These are phyloP conservation scores for Dendrocalamus sinicus DNA, from an alignment of 176 grass and related monocot species.

Conservation along the genomic window DNA sequence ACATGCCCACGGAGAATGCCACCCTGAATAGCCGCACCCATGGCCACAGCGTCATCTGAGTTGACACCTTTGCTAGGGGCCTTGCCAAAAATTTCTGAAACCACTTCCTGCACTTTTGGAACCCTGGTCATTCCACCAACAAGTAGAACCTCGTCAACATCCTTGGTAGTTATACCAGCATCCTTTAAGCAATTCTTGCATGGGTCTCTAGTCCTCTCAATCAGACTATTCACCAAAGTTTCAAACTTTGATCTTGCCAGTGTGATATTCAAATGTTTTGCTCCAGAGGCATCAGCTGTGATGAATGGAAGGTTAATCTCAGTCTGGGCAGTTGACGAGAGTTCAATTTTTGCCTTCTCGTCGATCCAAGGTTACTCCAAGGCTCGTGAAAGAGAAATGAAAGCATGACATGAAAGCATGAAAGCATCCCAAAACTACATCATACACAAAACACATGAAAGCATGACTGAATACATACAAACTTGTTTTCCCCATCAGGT, in stretches of 20 bases:
- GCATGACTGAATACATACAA: background rate
- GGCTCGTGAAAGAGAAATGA: too few species aligned
- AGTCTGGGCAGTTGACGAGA: constrained; percentile 49
- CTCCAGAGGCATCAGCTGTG: constrained; percentile 54
- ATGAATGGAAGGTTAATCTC: constrained; percentile 56
- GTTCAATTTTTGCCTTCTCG: constrained; percentile 58
- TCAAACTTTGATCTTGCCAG: constrained; percentile 57
- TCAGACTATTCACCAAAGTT: constrained; percentile 40
- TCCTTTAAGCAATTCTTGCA: constrained; percentile 59
- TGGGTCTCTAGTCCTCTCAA: constrained; percentile 51
- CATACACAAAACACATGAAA: background rate
- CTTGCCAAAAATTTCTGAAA: constrained; percentile 52
- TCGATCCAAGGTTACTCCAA: too few species aligned
- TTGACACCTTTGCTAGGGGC: constrained; percentile 53
- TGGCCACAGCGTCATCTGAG: constrained; percentile 50
- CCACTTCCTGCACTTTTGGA: constrained; percentile 48
- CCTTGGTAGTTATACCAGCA: constrained; percentile 41
- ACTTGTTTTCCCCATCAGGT: background rate
- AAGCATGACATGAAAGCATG: too few species aligned
- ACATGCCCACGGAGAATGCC: constrained; percentile 54
- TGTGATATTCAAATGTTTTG: constrained; percentile 53
- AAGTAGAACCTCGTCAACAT: constrained; percentile 51
- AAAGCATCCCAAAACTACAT: background rate
- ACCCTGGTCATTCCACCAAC: constrained; percentile 56
- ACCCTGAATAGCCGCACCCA: constrained; percentile 53